Conservation (phyloP, 1,139 yeast species). For the Groenewaldozyma sp. region DNA sequence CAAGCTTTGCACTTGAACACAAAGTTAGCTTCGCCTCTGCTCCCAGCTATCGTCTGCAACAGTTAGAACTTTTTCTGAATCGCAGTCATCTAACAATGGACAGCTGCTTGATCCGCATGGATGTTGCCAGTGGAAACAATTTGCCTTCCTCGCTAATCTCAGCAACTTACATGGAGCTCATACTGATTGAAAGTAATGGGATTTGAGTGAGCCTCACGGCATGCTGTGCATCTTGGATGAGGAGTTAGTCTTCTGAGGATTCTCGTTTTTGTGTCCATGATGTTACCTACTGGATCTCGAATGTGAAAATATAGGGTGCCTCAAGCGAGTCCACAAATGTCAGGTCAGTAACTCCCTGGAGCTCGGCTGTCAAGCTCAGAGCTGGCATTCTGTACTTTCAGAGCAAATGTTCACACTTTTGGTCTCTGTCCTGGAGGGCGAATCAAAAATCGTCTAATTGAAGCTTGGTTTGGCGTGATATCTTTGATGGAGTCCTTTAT, state of each 20-base stretch:
- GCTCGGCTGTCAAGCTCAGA: conserved; percentile 50
- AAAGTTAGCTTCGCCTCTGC: conserved; percentile 79
- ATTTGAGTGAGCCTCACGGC: conserved; percentile 71
- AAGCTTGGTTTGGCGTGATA: too few relatives aligned
- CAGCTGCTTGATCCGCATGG: too few relatives aligned
- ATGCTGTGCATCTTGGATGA: conserved; percentile 48
- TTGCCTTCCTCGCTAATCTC: too few relatives aligned
- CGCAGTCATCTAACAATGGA: background rate
- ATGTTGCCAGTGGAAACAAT: too few relatives aligned
- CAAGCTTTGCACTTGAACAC: conserved; percentile 70
- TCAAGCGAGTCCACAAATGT: conserved; percentile 52
- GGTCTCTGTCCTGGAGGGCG: too few relatives aligned
- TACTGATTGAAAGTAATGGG: conserved; percentile 52
- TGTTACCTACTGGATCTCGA: conserved; percentile 41
- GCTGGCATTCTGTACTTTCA: conserved; percentile 30
- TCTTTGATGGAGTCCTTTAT: too few relatives aligned
- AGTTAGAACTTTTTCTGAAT: conserved; percentile 4
- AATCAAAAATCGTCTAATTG: too few relatives aligned
- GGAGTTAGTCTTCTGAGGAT: background rate
- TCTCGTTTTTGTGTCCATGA: too few relatives aligned
- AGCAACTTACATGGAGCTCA: conserved; percentile 37
- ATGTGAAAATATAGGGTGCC: conserved; percentile 64
- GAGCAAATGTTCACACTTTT: too few relatives aligned
- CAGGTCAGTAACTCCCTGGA: conserved; percentile 56
- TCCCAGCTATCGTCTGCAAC: conserved; percentile 51